Evolutionary conservation across 306 rosid species (phyloP), one percentile per base, ranked within the genome.

Genomic region (Acacia melanoxylon): DNA sequence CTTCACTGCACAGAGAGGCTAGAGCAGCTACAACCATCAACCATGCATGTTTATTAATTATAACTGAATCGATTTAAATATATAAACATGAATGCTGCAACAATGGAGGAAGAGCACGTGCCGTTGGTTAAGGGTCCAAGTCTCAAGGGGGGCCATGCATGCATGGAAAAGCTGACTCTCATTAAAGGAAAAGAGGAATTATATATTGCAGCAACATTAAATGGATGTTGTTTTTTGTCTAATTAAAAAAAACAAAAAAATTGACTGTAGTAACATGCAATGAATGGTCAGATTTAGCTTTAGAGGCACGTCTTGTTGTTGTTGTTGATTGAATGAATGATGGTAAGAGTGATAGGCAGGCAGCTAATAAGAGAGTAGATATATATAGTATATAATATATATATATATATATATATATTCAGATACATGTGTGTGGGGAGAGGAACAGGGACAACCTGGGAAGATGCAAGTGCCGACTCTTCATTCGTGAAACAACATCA

Each of bases 121-220:
- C 24, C n/a, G 1, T 72, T 66, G 82, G 41, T 69, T 56, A 41
- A 41, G 63, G 52, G 48, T 49, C 65, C 72, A 61, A 83, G 76
- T 49, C 56, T 75, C 76, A 61, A 83, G 83, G 87, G 20, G 85
- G n/a, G 45, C 25, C 49, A 19, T 37, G 73, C 90, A 89, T 83
- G 40, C 85, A 75, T 87, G 2, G 79, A 70, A 89, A 89, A 87
- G 89, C 92, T 89, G 92, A 86, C 89, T 41, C 71, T 66, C 81
- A 52, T 78, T 74, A 68, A 76, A 20, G 76, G 11, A 75, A 42
- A 75, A 78, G 78, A 35, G 76, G 83, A 33, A 80, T 61, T 76
- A 17, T 14, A 52, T 19, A 52, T 20, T 54, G 89, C 86, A 88
- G 85, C 68, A 42, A 59, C 80, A 86, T 82, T 87, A 72, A 86